Percentiles rank a stretch among this genome's conserved stretches.
phyloP scores from a whole-genome alignment of 2,329 filamentous ascomycete genomes.

The Aspergillus sp. region DNA sequence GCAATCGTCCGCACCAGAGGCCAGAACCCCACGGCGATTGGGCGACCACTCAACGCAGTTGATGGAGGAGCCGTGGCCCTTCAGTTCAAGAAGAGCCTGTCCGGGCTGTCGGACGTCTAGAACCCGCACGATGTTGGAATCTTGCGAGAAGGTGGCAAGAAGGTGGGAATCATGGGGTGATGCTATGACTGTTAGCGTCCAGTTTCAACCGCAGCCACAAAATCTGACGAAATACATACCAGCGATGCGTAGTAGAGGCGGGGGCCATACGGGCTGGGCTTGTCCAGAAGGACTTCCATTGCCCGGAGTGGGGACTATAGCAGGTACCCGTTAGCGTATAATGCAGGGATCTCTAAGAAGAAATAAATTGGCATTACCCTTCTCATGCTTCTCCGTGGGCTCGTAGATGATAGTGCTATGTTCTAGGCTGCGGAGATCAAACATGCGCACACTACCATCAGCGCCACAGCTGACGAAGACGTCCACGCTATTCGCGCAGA shows the following conservation, averaged over 20 bases:
- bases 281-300: conserved; percentile 71
- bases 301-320: conserved; percentile 42
- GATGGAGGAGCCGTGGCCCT: conserved; percentile 79
- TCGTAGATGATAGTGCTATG: conserved; percentile 99
- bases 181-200: conserved; percentile 50
- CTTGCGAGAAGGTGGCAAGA: conserved; percentile 93
- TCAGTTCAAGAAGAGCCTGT: conserved; percentile 89
- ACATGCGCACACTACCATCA: conserved; percentile 97
- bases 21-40: conserved; percentile 79
- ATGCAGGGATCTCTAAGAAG: no score
- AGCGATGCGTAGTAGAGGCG: conserved; percentile 50
- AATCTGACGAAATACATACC: conserved; percentile 32
- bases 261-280: conserved; percentile 62
- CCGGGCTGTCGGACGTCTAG: conserved; percentile 95
- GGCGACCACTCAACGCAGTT: conserved; percentile 98
- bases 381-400: conserved; percentile 79
- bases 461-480: conserved; percentile 98
- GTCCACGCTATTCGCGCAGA: conserved; percentile 97
- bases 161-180: conserved; percentile 95
- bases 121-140: conserved; percentile 89
- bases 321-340: background rate
- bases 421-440: conserved; percentile 91
- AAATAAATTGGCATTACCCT: conserved; percentile 53
- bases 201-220: background rate
- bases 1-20: conserved; percentile 88